A percentile compares a stretch with the other conserved stretches of the same genome.
phyloP scores from a whole-genome alignment of 1,284 basidiomycete genomes.

The Golubevia sp. region DNA sequence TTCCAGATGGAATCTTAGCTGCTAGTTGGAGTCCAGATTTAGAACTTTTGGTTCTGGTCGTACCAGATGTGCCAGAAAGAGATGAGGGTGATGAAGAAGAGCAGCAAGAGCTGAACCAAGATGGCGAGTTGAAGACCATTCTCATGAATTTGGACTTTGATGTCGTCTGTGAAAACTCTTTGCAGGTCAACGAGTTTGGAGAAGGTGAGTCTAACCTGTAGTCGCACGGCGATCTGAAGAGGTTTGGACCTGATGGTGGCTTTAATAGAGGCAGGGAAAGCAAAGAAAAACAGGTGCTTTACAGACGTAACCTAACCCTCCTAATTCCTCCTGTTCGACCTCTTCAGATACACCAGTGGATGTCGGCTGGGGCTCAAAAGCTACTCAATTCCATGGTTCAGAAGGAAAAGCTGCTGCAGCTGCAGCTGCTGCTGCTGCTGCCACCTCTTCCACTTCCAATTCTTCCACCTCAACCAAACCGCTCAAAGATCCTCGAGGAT shows the following conservation, averaged over 20 bases:
- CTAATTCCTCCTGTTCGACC: not conserved
- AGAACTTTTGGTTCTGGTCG: constrained; percentile 73
- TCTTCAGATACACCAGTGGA: constrained; percentile 40
- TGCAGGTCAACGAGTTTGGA: constrained; percentile 52
- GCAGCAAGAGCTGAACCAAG: constrained; percentile 3
- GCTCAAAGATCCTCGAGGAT: no score
- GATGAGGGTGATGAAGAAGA: constrained; percentile 11
- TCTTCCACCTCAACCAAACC: no score
- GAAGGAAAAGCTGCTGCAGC: constrained; percentile 54
- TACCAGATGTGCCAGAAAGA: constrained; percentile 19
- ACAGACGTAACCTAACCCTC: not conserved
- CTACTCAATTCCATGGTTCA: constrained; percentile 59
- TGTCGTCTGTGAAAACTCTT: constrained; percentile 42
- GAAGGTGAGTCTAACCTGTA: constrained; percentile 19
- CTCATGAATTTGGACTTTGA: constrained; percentile 57
- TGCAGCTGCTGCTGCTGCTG: constrained; percentile 25
- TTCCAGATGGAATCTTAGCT: constrained; percentile 81
- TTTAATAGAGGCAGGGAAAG: not conserved
- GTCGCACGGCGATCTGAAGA: no score
- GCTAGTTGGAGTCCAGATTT: constrained; percentile 92
- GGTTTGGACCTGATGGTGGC: not conserved
- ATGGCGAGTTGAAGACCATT: constrained; percentile 34
- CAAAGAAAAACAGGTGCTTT: not conserved
- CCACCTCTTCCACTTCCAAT: no score
- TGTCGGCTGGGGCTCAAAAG: constrained; percentile 59